Percentiles rank a stretch among this genome's conserved stretches.
phyloP scores from a whole-genome alignment of 108 stramenopile species.

The Hondaea fermentalgiana region DNA sequence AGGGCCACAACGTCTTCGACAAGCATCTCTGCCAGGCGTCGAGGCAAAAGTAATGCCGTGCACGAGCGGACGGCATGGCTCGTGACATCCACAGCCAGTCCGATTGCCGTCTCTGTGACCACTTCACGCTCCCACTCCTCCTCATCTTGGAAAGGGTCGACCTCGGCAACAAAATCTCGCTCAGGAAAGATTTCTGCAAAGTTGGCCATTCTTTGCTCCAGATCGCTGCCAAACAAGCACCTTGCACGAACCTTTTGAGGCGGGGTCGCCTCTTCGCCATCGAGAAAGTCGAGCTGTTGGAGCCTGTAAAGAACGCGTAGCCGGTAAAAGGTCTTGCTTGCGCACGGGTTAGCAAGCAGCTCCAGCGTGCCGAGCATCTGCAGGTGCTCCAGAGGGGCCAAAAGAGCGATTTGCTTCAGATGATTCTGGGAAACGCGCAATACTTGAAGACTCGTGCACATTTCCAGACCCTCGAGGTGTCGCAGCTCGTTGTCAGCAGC shows the following conservation, averaged over 20 bases:
- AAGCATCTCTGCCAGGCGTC: background rate
- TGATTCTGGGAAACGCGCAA: background rate
- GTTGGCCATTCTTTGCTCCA: background rate
- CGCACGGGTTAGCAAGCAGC: background rate
- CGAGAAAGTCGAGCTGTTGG: background rate
- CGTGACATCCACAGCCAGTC: background rate
- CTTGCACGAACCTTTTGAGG: background rate
- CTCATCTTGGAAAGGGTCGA: background rate
- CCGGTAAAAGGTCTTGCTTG: background rate
- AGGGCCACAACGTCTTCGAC: background rate
- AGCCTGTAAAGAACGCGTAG: background rate
- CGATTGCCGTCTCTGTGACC: background rate
- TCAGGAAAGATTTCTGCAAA: background rate
- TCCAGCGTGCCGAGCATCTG: background rate
- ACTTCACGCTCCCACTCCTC: background rate
- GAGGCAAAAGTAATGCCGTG: background rate
- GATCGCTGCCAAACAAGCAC: background rate
- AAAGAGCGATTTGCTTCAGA: background rate
- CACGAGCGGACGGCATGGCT: background rate
- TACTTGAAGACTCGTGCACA: background rate
- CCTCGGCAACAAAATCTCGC: background rate
- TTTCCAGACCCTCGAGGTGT: background rate
- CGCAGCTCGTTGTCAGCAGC: background rate
- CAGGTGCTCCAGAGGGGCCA: background rate
- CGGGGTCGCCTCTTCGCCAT: background rate